Evolutionary conservation across 805 yeast species (phyloP).

Genomic region (Candida awuae): DNA sequence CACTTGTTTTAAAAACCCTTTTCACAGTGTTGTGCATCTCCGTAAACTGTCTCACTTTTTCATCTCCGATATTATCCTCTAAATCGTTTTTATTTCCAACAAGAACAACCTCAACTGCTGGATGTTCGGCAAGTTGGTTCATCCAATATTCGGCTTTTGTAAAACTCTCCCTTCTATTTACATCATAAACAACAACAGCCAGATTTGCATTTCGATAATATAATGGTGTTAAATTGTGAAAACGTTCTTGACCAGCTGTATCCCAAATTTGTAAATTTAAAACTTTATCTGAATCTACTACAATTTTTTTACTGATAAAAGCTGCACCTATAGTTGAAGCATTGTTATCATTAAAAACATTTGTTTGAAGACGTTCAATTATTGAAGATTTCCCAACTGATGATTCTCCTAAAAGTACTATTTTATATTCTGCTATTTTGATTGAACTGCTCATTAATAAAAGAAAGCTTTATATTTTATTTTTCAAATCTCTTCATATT

Average conservation of each 20-base stretch:
- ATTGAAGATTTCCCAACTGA: conserved; percentile 66
- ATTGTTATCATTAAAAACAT: conserved; percentile 66
- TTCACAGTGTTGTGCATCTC: conserved; percentile 14
- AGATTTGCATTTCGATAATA: conserved; percentile 73
- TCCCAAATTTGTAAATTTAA: conserved; percentile 75
- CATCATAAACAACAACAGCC: conserved; percentile 84
- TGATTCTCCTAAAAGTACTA: conserved; percentile 41
- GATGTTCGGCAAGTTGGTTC: conserved; percentile 50
- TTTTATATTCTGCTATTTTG: conserved; percentile 26
- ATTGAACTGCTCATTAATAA: no score
- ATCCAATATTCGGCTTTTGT: conserved; percentile 82
- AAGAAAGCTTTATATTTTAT: no score
- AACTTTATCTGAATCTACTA: conserved; percentile 16
- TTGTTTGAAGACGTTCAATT: conserved; percentile 67
- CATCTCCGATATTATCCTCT: conserved; percentile 17
- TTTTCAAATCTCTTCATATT: no score
- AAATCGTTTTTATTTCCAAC: conserved; percentile 85
- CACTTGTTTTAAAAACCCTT: conserved; percentile 45
- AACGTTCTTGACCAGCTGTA: conserved; percentile 93
- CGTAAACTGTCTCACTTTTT: conserved; percentile 19
- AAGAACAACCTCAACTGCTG: conserved; percentile 33
- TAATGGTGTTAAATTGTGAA: conserved; percentile 77
- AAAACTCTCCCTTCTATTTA: conserved; percentile 48
- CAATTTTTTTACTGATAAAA: conserved; percentile 74
- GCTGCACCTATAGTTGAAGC: conserved; percentile 99